Percentiles rank a stretch among this genome's conserved stretches.
Evolutionary conservation across 148 eudicot genomes (phyloP).

Genomic region (Vaccinium macrocarpon): DNA sequence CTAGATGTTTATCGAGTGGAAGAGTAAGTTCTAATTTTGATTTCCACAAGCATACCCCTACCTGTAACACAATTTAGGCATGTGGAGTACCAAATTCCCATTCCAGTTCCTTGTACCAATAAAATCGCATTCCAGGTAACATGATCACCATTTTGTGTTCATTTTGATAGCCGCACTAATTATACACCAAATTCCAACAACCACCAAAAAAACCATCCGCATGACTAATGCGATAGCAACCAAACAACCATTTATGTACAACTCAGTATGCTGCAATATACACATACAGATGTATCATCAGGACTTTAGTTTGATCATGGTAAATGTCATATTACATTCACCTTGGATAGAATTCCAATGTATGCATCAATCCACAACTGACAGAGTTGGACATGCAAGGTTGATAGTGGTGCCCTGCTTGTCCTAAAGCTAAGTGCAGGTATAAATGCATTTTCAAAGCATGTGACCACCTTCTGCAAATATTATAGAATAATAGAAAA

Average conservation of each 20-base stretch:
- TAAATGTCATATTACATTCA: neutral
- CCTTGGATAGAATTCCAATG: neutral
- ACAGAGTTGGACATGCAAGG: neutral
- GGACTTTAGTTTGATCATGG: neutral
- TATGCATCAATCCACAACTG: neutral
- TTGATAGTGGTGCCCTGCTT: neutral
- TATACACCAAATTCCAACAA: no score
- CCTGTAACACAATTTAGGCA: no score
- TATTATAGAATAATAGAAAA: neutral
- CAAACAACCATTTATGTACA: neutral
- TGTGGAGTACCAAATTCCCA: no score
- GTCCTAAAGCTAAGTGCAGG: neutral
- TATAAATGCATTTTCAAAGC: neutral
- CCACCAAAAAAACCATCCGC: no score
- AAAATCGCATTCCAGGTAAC: no score
- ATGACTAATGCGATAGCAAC: no score
- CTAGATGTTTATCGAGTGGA: no score
- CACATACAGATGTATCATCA: neutral
- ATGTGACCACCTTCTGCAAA: neutral
- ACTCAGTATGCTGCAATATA: neutral
- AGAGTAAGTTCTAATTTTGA: no score
- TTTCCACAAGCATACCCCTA: no score
- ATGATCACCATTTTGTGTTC: no score
- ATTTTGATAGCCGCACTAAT: no score
- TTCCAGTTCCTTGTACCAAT: no score